Evolutionary conservation across 2,329 filamentous ascomycete species (phyloP), one percentile per base, ranked within the genome.

Genomic region (Delphinella strobiligena): DNA sequence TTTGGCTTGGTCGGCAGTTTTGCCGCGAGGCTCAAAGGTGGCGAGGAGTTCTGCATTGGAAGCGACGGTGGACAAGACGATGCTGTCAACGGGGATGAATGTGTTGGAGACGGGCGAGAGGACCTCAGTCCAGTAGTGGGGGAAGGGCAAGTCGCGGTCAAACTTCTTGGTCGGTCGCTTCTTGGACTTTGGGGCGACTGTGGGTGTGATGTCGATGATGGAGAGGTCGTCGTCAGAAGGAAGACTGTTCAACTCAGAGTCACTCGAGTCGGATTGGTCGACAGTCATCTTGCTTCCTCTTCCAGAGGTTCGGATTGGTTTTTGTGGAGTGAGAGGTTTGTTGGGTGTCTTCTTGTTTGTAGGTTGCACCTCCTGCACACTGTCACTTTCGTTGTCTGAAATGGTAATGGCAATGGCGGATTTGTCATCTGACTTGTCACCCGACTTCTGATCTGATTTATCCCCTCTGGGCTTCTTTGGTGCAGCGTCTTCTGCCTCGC

Each of bases 61-160:
- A 1, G 80, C 83, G 15, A 91, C 68, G 2, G 80, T 75, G 40
- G 75, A 79, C 37, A 72, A 60, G 19, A 87, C 74, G 4, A 85
- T 66, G 0, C 84, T 71, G 42, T 94, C 88, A 2, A 95, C 80
- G 0, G 87, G 72, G 7, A 91, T 71, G 41, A 82, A 87, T 36
- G 76, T 84, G 39, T 84, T 75, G 0, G 84, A 89, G 3, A 85
- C 69, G 2, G 86, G 82, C 0, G 88, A 95, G 2, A 91, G 67
- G 2, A 84, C 81, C 58, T 98, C 91, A 0, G 82, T 82, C 91
- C 91, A 98, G 58, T 96, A 96, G 37, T 83, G 81, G 1, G 91
- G 88, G 48, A 80, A 91, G 2, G 79, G 75, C 19, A 95, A 68
- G 49, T 93, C 87, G 15, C 71, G 68, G 50, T 93, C 86, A 50